These are phyloP conservation scores for Hsuehochloa calcarea DNA, from an alignment of 176 grass and related monocot species.

Conservation along the genomic window DNA sequence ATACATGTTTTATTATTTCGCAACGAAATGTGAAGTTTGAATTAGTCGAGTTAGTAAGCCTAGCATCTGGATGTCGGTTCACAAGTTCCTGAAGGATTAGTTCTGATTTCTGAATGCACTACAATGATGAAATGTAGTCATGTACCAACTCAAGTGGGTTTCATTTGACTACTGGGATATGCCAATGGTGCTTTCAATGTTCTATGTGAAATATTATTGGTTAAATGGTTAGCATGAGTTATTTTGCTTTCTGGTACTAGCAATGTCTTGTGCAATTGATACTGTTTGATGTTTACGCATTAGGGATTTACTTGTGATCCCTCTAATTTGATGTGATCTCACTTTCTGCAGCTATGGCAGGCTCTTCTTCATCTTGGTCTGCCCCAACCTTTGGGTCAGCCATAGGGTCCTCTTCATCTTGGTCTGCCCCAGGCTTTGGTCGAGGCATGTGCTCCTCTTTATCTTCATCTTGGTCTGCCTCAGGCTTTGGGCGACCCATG, in stretches of 20 bases:
- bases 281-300: neutral
- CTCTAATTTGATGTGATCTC: neutral
- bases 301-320: neutral
- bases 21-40: neutral
- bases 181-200: neutral
- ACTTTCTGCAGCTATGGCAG: neutral
- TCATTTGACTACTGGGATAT: neutral
- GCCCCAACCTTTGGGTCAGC: neutral
- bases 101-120: neutral
- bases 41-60: neutral
- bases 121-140: neutral
- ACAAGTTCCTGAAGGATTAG: neutral
- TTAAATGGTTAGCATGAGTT: neutral
- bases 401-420: neutral
- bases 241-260: neutral
- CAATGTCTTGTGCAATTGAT: neutral
- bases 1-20: neutral
- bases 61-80: neutral
- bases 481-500: neutral
- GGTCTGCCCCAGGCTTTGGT: neutral
- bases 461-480: constrained; percentile 1
- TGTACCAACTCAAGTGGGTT: neutral
- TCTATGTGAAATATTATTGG: neutral
- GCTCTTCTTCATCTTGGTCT: constrained; percentile 7
- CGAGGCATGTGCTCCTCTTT: neutral